Conservation (phyloP, 805 yeast genomes). For the Candida yuanshanica region DNA sequence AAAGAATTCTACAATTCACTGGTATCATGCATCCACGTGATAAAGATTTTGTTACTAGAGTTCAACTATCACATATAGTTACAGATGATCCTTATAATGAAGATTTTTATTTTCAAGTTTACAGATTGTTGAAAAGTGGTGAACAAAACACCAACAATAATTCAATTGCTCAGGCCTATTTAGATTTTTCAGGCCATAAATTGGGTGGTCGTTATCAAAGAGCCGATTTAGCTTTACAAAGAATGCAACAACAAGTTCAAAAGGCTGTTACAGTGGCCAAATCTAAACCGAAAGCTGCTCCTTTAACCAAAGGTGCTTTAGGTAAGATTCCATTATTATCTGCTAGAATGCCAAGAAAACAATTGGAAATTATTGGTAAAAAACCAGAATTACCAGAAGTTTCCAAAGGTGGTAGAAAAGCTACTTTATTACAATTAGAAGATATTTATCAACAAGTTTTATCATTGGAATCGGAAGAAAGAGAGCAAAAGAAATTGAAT, state of each 20-base stretch:
- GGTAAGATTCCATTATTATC: conserved; percentile 79
- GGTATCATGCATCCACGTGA: conserved; percentile 98
- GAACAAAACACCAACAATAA: conserved; percentile 48
- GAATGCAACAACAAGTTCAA: conserved; percentile 98
- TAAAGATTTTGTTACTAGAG: conserved; percentile 89
- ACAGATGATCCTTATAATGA: conserved; percentile 96
- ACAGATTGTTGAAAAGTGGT: conserved; percentile 62
- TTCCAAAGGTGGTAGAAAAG: conserved; percentile 35
- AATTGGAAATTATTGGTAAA: conserved; percentile 57
- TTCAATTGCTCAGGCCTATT: conserved; percentile 86
- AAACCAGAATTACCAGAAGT: conserved; percentile 36
- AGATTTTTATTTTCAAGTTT: conserved; percentile 93
- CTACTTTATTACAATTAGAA: conserved; percentile 67
- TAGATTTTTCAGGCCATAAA: conserved; percentile 88
- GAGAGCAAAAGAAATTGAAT: conserved; percentile 46
- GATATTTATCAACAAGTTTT: conserved; percentile 70
- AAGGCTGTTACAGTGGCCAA: conserved; percentile 94
- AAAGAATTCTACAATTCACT: conserved; percentile 70
- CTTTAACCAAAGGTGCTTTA: conserved; percentile 71
- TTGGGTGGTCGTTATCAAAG: conserved; percentile 79
- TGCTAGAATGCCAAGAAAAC: conserved; percentile 84
- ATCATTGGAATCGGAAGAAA: conserved; percentile 69
- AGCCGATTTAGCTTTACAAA: conserved; percentile 86
- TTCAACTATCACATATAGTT: conserved; percentile 91
- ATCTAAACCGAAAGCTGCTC: conserved; percentile 68